A percentile compares a stretch with the other conserved stretches of the same genome.
phyloP scores from a whole-genome alignment of 2,329 filamentous ascomycete genomes.

The Neopestalotiopsis rosae region DNA sequence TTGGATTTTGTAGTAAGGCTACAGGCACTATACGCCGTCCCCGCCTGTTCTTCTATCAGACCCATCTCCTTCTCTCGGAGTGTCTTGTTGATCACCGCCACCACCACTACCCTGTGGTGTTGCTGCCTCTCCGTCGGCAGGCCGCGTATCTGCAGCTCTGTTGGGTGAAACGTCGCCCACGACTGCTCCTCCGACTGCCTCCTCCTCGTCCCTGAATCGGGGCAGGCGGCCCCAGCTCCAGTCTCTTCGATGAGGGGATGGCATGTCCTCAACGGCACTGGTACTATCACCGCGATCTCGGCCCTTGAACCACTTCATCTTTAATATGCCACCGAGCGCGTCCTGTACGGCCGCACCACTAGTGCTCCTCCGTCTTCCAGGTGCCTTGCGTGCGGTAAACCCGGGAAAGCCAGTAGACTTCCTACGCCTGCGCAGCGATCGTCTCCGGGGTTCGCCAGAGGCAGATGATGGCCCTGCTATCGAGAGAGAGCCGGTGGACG shows the following conservation, averaged over 20 bases:
- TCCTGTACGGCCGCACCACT: slow-evolving; percentile 47
- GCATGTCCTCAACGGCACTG: slow-evolving; percentile 17
- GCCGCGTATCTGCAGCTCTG: slow-evolving; percentile 9
- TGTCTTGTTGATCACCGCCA: not conserved
- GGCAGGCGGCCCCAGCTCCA: slow-evolving; percentile 16
- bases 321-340: slow-evolving; percentile 57
- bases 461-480: slow-evolving; percentile 29
- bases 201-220: slow-evolving; percentile 16
- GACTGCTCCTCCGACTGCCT: not conserved
- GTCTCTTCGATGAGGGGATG: not conserved
- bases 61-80: slow-evolving; percentile 4
- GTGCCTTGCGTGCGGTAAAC: slow-evolving; percentile 56
- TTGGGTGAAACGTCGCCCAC: not conserved
- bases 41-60: not conserved
- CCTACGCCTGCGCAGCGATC: slow-evolving; percentile 50
- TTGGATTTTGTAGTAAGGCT: not conserved
- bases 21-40: not conserved
- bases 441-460: slow-evolving; percentile 29
- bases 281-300: slow-evolving; percentile 36
- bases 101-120: not conserved
- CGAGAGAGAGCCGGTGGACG: slow-evolving; percentile 33
- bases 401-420: slow-evolving; percentile 68
- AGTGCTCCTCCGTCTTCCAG: slow-evolving; percentile 42
- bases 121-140: not conserved
- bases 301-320: slow-evolving; percentile 55